Percentiles rank a stretch among this genome's conserved stretches.
Evolutionary conservation across 2,329 filamentous ascomycete species (phyloP).

Genomic region (Botryotinia globosa): DNA sequence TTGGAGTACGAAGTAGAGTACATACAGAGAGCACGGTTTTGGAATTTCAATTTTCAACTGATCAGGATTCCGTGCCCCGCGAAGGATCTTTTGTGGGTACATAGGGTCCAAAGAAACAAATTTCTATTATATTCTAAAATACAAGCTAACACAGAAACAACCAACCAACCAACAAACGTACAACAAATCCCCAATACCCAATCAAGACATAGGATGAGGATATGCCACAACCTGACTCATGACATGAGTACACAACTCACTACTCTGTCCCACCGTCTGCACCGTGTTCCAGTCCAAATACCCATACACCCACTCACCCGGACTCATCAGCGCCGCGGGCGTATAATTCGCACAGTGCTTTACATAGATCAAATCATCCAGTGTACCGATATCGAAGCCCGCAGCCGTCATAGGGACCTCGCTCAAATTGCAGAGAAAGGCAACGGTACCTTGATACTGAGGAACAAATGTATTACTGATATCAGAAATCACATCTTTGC

Average conservation of each 20-base stretch:
- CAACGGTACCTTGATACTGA: neutral
- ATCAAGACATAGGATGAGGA: neutral
- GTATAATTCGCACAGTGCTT: constrained; percentile 7
- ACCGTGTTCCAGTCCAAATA: neutral
- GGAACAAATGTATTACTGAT: neutral
- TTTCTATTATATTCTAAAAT: neutral
- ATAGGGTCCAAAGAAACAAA: neutral
- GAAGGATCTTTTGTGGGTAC: neutral
- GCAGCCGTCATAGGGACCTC: neutral
- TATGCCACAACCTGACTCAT: neutral
- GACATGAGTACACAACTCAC: constrained; percentile 11
- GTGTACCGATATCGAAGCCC: neutral
- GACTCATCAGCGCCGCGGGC: neutral
- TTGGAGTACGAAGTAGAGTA: neutral
- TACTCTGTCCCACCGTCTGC: neutral
- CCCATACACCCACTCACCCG: constrained; percentile 5
- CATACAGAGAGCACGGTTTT: neutral
- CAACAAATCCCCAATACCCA: neutral
- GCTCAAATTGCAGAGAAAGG: neutral
- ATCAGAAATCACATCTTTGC: no score
- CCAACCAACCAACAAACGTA: neutral
- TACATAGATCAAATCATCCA: neutral
- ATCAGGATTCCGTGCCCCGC: neutral
- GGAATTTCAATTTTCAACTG: neutral
- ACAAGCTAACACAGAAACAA: neutral